Evolutionary conservation across 129 eudicot species (phyloP).

Genomic region (Flaveria bidentis): DNA sequence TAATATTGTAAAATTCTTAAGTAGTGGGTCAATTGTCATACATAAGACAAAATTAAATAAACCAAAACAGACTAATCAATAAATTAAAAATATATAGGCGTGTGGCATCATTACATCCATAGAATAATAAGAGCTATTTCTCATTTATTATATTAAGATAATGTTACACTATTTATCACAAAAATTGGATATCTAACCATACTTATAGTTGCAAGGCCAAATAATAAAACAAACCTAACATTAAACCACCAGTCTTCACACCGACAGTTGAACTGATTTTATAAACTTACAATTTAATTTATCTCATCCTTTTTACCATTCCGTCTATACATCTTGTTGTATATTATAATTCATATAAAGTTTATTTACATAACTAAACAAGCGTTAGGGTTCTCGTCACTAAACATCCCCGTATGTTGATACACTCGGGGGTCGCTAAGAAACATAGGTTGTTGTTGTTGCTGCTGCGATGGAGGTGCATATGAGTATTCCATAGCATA

Average conservation of each 20-base stretch:
- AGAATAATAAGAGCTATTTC: not conserved
- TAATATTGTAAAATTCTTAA: not conserved
- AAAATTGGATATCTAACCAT: slow-evolving; percentile 22
- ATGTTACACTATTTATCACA: slow-evolving; percentile 34
- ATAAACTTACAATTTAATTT: slow-evolving; percentile 9
- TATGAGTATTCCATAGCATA: slow-evolving; percentile 33
- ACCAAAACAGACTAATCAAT: not conserved
- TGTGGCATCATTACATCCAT: slow-evolving; percentile 25
- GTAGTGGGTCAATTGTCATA: slow-evolving; percentile 4
- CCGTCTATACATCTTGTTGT: slow-evolving; percentile 6
- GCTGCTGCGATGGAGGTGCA: slow-evolving; percentile 31
- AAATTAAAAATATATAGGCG: not conserved
- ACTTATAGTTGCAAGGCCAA: slow-evolving; percentile 25
- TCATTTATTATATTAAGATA: not conserved
- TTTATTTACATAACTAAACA: slow-evolving; percentile 62
- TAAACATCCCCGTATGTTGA: slow-evolving; percentile 50
- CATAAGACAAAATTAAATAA: not conserved
- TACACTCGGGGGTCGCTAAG: slow-evolving; percentile 24
- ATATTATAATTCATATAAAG: not conserved
- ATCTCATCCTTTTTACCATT: slow-evolving; percentile 12
- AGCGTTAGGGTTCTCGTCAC: slow-evolving; percentile 79
- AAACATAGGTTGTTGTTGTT: slow-evolving; percentile 42
- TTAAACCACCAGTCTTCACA: slow-evolving; percentile 12
- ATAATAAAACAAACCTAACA: slow-evolving; percentile 29
- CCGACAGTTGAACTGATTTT: slow-evolving; percentile 7